These are phyloP conservation scores for Canna indica DNA, from an alignment of 176 grass and related monocot species.

Conservation along the genomic window DNA sequence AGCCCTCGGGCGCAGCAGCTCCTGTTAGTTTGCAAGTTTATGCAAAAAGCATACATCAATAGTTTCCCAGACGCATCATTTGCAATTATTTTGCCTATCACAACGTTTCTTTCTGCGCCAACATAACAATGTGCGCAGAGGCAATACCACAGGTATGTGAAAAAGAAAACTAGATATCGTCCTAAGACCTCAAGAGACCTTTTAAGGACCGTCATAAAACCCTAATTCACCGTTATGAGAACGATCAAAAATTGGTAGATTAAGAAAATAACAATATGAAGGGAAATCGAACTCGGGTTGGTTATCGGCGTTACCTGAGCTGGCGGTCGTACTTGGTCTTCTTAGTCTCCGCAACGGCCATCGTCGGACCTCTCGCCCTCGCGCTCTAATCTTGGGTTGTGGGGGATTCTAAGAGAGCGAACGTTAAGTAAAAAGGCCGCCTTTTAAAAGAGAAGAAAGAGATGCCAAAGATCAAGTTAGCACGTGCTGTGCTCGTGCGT, in stretches of 20 bases:
- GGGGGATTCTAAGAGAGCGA: neutral
- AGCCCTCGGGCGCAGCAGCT: too few relatives aligned
- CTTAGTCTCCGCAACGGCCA: conserved; percentile 51
- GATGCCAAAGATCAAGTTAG: too few relatives aligned
- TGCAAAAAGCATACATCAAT: neutral
- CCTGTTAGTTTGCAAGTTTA: too few relatives aligned
- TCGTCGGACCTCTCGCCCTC: conserved; percentile 8
- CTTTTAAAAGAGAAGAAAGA: neutral
- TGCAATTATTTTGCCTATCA: neutral
- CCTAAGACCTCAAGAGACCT: neutral
- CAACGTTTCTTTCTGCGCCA: neutral
- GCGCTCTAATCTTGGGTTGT: neutral
- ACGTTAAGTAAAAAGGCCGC: neutral
- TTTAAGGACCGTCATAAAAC: neutral
- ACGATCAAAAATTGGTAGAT: neutral
- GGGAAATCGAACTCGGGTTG: neutral
- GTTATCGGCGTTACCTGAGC: conserved; percentile 38
- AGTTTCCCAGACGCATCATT: neutral
- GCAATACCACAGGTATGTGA: neutral
- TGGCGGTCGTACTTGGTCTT: conserved; percentile 80
- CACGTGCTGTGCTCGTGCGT: too few relatives aligned
- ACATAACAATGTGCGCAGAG: neutral
- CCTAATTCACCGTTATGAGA: neutral
- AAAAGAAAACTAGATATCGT: neutral
- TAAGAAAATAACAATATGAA: neutral